These are phyloP conservation scores for Cardamine resedifolia DNA, from an alignment of 345 rosid species.

Conservation along the genomic window DNA sequence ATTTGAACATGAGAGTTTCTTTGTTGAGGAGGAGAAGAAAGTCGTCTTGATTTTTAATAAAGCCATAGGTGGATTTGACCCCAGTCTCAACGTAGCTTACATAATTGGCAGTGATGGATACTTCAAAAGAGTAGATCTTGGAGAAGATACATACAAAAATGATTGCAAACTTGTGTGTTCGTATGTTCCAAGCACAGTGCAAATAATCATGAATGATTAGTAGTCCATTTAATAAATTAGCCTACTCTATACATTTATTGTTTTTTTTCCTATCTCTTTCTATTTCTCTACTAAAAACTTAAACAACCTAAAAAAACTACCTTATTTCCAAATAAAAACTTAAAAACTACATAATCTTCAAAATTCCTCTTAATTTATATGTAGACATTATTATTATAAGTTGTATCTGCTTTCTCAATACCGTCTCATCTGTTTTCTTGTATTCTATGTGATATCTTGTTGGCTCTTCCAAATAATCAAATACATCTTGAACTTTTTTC, in stretches of 20 bases:
- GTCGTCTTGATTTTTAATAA: background rate
- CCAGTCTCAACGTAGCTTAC: background rate
- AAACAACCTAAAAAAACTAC: too few species aligned
- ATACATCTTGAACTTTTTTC: background rate
- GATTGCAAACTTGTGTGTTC: background rate
- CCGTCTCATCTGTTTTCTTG: too few species aligned
- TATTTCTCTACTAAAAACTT: too few species aligned
- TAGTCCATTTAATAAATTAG: background rate
- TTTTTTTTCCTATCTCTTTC: background rate
- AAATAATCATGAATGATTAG: background rate
- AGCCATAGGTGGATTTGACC: background rate
- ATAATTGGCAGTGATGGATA: constrained; percentile 4
- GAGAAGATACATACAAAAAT: background rate
- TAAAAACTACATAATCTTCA: too few species aligned
- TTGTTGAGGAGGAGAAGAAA: background rate
- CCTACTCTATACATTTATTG: background rate
- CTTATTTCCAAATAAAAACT: too few species aligned
- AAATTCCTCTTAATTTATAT: background rate
- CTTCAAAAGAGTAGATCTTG: background rate
- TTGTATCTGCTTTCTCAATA: background rate
- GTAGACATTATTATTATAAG: background rate
- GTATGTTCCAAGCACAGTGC: constrained; percentile 13
- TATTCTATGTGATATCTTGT: too few species aligned
- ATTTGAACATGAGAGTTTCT: background rate
- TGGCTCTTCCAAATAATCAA: background rate